These are phyloP conservation scores for Hypoxylon sp. DNA, from an alignment of 2,329 filamentous ascomycete genomes.

Conservation along the genomic window DNA sequence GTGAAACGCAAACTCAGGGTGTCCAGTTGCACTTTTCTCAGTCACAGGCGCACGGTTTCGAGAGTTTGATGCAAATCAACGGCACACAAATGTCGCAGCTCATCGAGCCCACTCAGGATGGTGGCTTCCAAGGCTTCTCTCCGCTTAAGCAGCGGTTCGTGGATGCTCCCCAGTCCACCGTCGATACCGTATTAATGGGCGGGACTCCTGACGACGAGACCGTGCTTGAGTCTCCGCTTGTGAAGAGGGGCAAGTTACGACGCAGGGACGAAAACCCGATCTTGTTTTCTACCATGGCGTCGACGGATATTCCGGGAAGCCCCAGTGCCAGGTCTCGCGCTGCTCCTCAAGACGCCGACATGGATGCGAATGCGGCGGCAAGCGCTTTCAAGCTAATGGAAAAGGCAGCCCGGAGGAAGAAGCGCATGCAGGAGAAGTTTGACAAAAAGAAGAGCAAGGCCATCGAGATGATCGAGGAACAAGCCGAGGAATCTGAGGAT, in stretches of 20 bases:
- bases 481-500: slow-evolving; percentile 97
- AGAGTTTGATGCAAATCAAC: slow-evolving; percentile 65
- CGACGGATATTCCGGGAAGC: slow-evolving; percentile 56
- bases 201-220: slow-evolving; percentile 55
- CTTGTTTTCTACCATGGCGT: slow-evolving; percentile 56
- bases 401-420: slow-evolving; percentile 71
- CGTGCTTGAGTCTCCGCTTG: slow-evolving; percentile 73
- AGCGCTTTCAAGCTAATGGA: slow-evolving; percentile 79
- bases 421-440: slow-evolving; percentile 68
- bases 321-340: slow-evolving; percentile 53
- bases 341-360: slow-evolving; percentile 47
- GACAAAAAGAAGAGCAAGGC: slow-evolving; percentile 90
- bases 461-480: slow-evolving; percentile 88
- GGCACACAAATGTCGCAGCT: slow-evolving; percentile 76
- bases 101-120: slow-evolving; percentile 84
- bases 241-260: slow-evolving; percentile 67
- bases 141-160: slow-evolving; percentile 78
- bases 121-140: slow-evolving; percentile 79
- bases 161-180: slow-evolving; percentile 74
- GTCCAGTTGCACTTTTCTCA: slow-evolving; percentile 71
- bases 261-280: slow-evolving; percentile 43
- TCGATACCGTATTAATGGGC: slow-evolving; percentile 75
- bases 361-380: slow-evolving; percentile 26
- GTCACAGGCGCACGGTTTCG: slow-evolving; percentile 70
- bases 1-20: slow-evolving; percentile 60